Evolutionary conservation across 106 monocot species (phyloP), one percentile per base, ranked within the genome.

Genomic region (Xerophyta viscosa): DNA sequence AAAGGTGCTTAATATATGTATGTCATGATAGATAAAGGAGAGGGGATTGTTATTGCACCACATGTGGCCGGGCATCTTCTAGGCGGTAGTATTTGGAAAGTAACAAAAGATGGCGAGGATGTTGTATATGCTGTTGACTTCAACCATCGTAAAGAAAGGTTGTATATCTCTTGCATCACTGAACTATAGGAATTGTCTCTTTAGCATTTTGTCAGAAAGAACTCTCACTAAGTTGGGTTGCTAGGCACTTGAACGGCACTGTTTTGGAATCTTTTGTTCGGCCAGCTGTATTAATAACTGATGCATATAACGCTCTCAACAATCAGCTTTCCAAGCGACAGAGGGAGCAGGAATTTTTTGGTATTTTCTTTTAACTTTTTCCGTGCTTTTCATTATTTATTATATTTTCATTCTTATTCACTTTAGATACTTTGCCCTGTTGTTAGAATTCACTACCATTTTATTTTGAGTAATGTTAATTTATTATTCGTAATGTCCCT

Each of bases 71-170:
- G 96, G 9, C 96, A 98, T 86, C 89, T 86, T 69, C 65, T 98
- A 52, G 96, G 96, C n/a, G 86, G 96, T 46, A 98, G 89, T 10
- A 55, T 98, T 12, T 98, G 96, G 96, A 98, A 89, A 71, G 85
- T 98, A 50, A 98, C 96, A 57, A 98, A 98, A 69, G 96, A 98
- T 72, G 96, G 96, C 44, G 96, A 98, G 61, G 96, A 98, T 71
- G 86, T 98, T n/a, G 63, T 98, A 31, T 98, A 98, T 79, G 96
- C 89, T 70, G 96, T 98, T 54, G 96, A 98, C 57, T 89, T 86
- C 63, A 98, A 98, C 67, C 96, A 98, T 67, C 88, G 96, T 5
- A 98, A 89, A 77, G 96, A 98, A 54, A 66, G 85, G 94, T 93
- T 52, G 54, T 19, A 17, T 37, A 13, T 44, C 28, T 4, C 2